Conservation (phyloP, 495 filamentous ascomycete genomes). For the Penicillium arizonense region DNA sequence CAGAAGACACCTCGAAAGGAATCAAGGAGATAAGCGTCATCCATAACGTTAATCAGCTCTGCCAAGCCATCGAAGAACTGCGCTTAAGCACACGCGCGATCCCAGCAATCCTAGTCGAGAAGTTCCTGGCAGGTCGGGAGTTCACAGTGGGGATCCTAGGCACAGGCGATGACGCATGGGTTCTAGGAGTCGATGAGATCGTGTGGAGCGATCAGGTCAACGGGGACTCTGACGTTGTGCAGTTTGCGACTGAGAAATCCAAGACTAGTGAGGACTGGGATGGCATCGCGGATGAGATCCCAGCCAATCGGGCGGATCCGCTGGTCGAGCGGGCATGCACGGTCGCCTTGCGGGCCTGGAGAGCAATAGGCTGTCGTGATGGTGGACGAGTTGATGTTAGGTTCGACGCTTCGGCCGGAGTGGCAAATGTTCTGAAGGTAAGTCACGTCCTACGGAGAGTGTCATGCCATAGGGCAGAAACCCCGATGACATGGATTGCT, state of each 20-base stretch:
- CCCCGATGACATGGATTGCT: too few relatives aligned
- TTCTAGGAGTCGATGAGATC: not conserved
- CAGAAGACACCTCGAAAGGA: constrained; percentile 19
- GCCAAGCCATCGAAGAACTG: constrained; percentile 1
- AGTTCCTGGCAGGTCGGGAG: constrained; percentile 21
- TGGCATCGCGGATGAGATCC: constrained; percentile 12
- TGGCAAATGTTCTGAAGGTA: constrained; percentile 1
- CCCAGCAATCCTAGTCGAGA: constrained; percentile 22
- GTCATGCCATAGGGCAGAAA: too few relatives aligned
- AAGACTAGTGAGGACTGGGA: constrained; percentile 1
- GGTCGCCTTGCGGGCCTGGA: not conserved
- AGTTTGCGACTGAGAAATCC: not conserved
- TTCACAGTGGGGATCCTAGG: constrained; percentile 26
- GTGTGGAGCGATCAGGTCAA: not conserved
- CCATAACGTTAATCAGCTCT: constrained; percentile 6
- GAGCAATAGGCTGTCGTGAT: not conserved
- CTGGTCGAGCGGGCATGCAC: not conserved
- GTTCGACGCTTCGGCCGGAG: not conserved
- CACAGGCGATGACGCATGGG: constrained; percentile 11
- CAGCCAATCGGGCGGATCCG: constrained; percentile 13
- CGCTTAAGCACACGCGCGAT: constrained; percentile 2
- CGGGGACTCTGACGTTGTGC: not conserved
- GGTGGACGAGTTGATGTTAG: not conserved
- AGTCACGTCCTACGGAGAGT: not conserved
- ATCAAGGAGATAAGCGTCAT: constrained; percentile 18